Evolutionary conservation across 2,329 filamentous ascomycete genomes (phyloP).

Genomic region (Aspergillus pseudoviridinutans): DNA sequence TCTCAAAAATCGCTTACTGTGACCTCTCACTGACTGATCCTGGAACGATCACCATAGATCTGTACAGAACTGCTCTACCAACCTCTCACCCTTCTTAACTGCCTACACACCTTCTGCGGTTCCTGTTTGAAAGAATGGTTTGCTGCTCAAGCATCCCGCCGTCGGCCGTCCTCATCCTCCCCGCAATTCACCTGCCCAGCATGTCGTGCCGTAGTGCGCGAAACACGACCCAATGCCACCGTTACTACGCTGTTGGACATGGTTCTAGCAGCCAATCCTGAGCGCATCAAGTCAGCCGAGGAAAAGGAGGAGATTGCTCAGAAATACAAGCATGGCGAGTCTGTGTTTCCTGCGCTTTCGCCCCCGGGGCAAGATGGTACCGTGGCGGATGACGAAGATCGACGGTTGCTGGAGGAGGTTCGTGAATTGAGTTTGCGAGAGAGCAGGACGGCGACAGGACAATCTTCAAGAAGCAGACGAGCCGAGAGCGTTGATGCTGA

Average conservation of each 20-base stretch:
- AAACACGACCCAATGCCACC: constrained; percentile 84
- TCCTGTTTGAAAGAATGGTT: constrained; percentile 98
- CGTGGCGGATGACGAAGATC: constrained; percentile 58
- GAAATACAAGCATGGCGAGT: constrained; percentile 77
- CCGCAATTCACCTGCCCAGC: constrained; percentile 81
- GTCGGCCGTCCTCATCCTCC: constrained; percentile 40
- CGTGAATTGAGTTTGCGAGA: constrained; percentile 66
- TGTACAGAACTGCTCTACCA: constrained; percentile 94
- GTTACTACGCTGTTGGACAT: constrained; percentile 88
- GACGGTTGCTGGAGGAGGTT: constrained; percentile 66
- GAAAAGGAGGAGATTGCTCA: constrained; percentile 74
- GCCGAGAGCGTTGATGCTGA: constrained; percentile 38
- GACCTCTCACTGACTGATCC: neutral
- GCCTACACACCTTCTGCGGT: constrained; percentile 93
- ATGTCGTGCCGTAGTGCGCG: constrained; percentile 81
- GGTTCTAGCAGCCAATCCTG: constrained; percentile 75
- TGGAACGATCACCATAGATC: constrained; percentile 57
- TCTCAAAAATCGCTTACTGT: neutral
- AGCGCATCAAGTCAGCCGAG: constrained; percentile 61
- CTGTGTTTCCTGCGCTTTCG: constrained; percentile 63
- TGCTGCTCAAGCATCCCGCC: constrained; percentile 64
- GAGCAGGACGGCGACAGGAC: constrained; percentile 18
- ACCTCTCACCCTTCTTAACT: constrained; percentile 86
- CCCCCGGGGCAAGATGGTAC: constrained; percentile 35
- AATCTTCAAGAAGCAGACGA: constrained; percentile 23